These are phyloP conservation scores for Crithidia bombi DNA, from an alignment of 208 protist genomes.

Conservation along the genomic window DNA sequence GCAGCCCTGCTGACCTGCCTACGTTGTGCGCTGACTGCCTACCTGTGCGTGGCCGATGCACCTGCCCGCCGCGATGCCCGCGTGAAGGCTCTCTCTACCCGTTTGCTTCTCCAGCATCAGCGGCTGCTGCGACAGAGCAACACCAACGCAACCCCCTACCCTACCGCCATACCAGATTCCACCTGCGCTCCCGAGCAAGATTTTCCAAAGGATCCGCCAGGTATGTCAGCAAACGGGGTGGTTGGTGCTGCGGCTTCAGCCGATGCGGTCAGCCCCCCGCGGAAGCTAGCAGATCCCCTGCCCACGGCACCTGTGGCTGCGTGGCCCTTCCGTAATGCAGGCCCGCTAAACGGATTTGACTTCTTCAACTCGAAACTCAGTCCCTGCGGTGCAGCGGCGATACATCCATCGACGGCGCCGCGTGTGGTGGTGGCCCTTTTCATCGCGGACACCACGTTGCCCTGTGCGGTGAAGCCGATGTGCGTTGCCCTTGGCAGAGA, in stretches of 20 bases:
- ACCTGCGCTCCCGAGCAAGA: too few relatives aligned
- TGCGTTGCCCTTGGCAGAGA: conserved; percentile 46
- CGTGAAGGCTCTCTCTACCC: conserved; percentile 27
- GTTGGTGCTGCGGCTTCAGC: too few relatives aligned
- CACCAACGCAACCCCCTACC: not conserved
- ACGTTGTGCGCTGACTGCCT: not conserved
- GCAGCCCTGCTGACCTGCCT: not conserved
- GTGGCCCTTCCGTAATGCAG: conserved; percentile 67
- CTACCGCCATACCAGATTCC: not conserved
- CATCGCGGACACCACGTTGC: conserved; percentile 27
- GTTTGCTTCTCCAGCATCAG: conserved; percentile 31
- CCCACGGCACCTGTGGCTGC: not conserved
- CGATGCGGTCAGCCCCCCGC: not conserved
- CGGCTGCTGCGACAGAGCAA: conserved; percentile 8
- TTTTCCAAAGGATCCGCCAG: too few relatives aligned
- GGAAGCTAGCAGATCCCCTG: not conserved
- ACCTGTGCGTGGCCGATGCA: conserved; percentile 5
- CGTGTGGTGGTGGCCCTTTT: conserved; percentile 39
- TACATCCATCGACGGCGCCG: conserved; percentile 16
- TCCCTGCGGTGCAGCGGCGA: conserved; percentile 34
- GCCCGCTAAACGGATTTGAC: conserved; percentile 48
- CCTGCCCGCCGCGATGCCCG: conserved; percentile 16
- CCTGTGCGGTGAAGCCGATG: conserved; percentile 32
- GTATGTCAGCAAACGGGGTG: too few relatives aligned
- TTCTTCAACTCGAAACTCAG: conserved; percentile 54